A percentile compares a stretch with the other conserved stretches of the same genome.
phyloP scores from a whole-genome alignment of 1,284 basidiomycete genomes.

The Crepidotus sp. region DNA sequence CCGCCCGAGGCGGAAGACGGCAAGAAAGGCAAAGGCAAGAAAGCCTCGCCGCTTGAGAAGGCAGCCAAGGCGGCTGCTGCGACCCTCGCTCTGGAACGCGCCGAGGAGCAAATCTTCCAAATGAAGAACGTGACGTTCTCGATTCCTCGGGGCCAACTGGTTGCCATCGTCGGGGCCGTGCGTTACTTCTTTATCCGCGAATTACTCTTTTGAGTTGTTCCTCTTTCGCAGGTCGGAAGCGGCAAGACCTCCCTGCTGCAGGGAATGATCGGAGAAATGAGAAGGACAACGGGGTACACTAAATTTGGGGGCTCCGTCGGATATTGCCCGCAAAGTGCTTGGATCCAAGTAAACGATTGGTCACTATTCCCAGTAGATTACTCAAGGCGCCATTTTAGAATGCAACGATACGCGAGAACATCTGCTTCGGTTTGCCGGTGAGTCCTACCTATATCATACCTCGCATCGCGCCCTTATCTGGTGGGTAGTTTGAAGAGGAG shows the following conservation, averaged over 20 bases:
- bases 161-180: conserved; percentile 66
- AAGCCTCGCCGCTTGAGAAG: conserved; percentile 16
- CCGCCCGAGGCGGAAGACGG: conserved; percentile 39
- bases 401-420: conserved; percentile 71
- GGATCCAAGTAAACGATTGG: conserved; percentile 63
- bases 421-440: conserved; percentile 69
- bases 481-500: conserved; percentile 52
- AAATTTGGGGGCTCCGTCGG: conserved; percentile 66
- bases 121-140: conserved; percentile 53
- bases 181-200: neutral
- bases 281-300: conserved; percentile 50
- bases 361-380: neutral
- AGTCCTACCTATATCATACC: neutral
- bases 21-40: conserved; percentile 24
- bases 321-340: conserved; percentile 81
- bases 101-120: conserved; percentile 39
- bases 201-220: neutral
- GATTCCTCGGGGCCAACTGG: conserved; percentile 64
- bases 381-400: conserved; percentile 38
- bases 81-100: conserved; percentile 15
- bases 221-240: conserved; percentile 13
- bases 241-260: conserved; percentile 73
- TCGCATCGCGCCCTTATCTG: neutral
- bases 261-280: conserved; percentile 78
- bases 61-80: conserved; percentile 9